These are phyloP conservation scores for Aegle marmelos DNA, from an alignment of 345 rosid genomes.

Conservation along the genomic window DNA sequence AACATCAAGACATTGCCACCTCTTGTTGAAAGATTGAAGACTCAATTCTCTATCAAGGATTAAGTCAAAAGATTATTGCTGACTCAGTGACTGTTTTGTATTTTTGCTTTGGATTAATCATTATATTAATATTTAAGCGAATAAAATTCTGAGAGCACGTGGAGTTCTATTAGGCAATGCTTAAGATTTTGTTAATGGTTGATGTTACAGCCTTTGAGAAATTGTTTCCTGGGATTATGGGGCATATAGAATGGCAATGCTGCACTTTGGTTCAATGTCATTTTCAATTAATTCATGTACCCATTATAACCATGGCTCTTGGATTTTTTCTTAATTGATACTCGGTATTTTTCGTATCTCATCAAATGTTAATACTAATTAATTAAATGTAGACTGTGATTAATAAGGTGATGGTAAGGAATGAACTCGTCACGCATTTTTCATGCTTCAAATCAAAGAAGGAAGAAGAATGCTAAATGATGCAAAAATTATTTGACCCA, in stretches of 20 bases:
- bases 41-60: slow-evolving; percentile 37
- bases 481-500: too few species aligned
- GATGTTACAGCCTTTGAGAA: neutral
- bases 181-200: neutral
- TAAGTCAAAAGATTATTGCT: slow-evolving; percentile 15
- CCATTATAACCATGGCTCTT: too few species aligned
- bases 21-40: slow-evolving; percentile 62
- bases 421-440: too few species aligned
- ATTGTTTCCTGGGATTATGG: too few species aligned
- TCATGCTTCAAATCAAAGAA: too few species aligned
- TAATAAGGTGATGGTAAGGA: too few species aligned
- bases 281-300: neutral
- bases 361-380: too few species aligned
- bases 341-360: neutral
- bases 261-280: too few species aligned
- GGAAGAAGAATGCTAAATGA: too few species aligned
- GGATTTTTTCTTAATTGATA: too few species aligned
- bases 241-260: too few species aligned
- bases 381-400: too few species aligned
- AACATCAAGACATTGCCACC: slow-evolving; percentile 67
- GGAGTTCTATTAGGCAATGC: neutral
- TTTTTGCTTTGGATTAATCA: neutral
- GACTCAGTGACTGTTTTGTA: neutral
- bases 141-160: neutral
- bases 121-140: neutral